Evolutionary conservation across 108 stramenopile genomes (phyloP).

Genomic region (Fistulifera pelliculosa): DNA sequence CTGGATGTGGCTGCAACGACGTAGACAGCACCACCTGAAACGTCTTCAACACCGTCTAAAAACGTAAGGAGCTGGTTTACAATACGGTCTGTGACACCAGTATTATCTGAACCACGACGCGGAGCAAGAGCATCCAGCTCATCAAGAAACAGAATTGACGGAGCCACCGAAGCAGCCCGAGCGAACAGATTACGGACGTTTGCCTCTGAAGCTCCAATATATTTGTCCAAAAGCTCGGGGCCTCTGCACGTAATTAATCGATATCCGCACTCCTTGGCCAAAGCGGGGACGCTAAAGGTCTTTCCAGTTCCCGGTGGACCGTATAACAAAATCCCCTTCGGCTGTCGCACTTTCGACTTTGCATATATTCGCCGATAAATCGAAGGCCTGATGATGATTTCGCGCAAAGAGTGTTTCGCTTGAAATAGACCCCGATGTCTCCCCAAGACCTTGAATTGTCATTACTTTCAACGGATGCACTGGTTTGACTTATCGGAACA

Average conservation of each 20-base stretch:
- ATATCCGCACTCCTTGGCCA: conserved; percentile 75
- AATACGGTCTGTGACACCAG: conserved; percentile 96
- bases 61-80: conserved; percentile 98
- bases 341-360: conserved; percentile 51
- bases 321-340: conserved; percentile 68
- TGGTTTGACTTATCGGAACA: conserved; percentile 19
- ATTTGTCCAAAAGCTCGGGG: conserved; percentile 95
- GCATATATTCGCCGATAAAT: conserved; percentile 58
- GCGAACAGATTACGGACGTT: conserved; percentile 89
- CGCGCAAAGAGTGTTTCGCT: conserved; percentile 51
- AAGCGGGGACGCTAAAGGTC: conserved; percentile 75
- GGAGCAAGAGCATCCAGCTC: conserved; percentile 94
- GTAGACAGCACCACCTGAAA: conserved; percentile 52
- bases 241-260: conserved; percentile 87
- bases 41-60: conserved; percentile 89
- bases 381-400: conserved; percentile 53
- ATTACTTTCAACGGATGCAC: conserved; percentile 3
- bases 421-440: conserved; percentile 67
- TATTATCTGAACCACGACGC: conserved; percentile 88
- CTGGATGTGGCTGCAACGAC: conserved; percentile 89
- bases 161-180: conserved; percentile 78
- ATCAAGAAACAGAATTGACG: conserved; percentile 91
- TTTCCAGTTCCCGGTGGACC: conserved; percentile 79
- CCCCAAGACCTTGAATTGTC: conserved; percentile 24
- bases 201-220: conserved; percentile 96